A percentile compares a stretch with the other conserved stretches of the same genome.
These are phyloP conservation scores for Fusarium luffae DNA, from an alignment of 2,329 filamentous ascomycete genomes.

Conservation along the genomic window DNA sequence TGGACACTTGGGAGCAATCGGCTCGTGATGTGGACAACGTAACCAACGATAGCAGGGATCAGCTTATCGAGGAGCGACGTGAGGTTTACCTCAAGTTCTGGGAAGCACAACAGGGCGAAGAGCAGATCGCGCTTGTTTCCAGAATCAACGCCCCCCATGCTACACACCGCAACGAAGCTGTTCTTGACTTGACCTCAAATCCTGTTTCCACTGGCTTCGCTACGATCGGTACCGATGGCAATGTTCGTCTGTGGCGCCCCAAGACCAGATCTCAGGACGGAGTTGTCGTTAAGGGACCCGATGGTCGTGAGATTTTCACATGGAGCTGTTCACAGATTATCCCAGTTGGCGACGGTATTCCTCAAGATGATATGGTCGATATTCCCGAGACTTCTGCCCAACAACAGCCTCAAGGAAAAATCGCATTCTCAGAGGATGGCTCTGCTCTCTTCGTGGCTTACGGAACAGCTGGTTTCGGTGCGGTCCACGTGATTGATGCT, in stretches of 20 bases:
- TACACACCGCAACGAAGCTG: slow-evolving; percentile 63
- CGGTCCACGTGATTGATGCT: slow-evolving; percentile 81
- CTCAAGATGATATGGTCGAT: slow-evolving; percentile 53
- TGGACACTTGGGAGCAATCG: slow-evolving; percentile 90
- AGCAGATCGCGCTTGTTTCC: slow-evolving; percentile 79
- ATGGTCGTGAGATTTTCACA: slow-evolving; percentile 70
- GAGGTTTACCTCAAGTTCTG: slow-evolving; percentile 94
- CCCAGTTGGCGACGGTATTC: slow-evolving; percentile 62
- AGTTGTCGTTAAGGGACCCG: slow-evolving; percentile 68
- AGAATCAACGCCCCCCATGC: slow-evolving; percentile 86
- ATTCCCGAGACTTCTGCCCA: slow-evolving; percentile 35
- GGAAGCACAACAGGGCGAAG: slow-evolving; percentile 69
- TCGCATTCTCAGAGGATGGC: slow-evolving; percentile 86
- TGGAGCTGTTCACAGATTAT: slow-evolving; percentile 78
- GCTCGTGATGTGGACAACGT: slow-evolving; percentile 70
- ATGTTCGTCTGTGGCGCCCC: slow-evolving; percentile 84
- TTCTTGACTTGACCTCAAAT: slow-evolving; percentile 80
- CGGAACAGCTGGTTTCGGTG: slow-evolving; percentile 64
- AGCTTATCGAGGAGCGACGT: slow-evolving; percentile 62
- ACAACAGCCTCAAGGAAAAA: slow-evolving; percentile 66
- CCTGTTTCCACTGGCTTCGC: slow-evolving; percentile 78
- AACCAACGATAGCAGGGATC: slow-evolving; percentile 52
- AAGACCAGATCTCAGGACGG: slow-evolving; percentile 76
- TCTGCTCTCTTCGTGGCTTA: slow-evolving; percentile 80
- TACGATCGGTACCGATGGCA: slow-evolving; percentile 83